Evolutionary conservation across 768 basidiomycete species (phyloP).

Genomic region (Gelatoporia subvermispora): DNA sequence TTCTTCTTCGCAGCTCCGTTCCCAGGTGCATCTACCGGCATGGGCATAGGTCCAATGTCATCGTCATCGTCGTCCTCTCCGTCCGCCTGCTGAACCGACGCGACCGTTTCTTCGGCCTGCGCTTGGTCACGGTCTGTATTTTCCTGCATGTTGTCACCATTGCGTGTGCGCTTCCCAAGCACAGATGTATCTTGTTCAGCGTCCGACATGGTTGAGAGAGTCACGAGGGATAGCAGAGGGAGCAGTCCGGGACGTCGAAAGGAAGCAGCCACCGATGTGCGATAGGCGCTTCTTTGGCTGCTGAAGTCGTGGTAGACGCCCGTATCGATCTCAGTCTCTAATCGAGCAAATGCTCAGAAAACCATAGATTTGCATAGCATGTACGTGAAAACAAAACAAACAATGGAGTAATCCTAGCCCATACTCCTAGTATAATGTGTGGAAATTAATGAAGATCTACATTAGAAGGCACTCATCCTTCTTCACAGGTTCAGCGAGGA

Average conservation of each 20-base stretch:
- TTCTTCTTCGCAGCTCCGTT: constrained; percentile 59
- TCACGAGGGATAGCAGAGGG: too few relatives aligned
- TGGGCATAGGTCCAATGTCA: constrained; percentile 88
- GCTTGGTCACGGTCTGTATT: constrained; percentile 1
- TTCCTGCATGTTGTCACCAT: constrained; percentile 6
- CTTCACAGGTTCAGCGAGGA: constrained; percentile 51
- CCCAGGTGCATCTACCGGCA: constrained; percentile 45
- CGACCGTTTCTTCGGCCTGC: constrained; percentile 8
- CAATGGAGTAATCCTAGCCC: too few relatives aligned
- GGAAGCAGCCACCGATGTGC: too few relatives aligned
- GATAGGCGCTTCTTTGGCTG: too few relatives aligned
- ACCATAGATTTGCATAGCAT: neutral
- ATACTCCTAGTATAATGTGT: too few relatives aligned
- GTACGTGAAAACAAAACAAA: neutral
- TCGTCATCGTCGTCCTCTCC: constrained; percentile 58
- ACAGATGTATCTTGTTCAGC: constrained; percentile 18
- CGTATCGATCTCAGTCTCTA: too few relatives aligned
- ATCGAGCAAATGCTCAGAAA: neutral
- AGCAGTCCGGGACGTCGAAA: too few relatives aligned
- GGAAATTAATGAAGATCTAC: constrained; percentile 4
- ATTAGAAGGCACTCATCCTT: constrained; percentile 42
- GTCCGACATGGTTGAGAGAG: constrained; percentile 15
- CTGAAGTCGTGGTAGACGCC: too few relatives aligned
- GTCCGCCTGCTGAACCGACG: constrained; percentile 10
- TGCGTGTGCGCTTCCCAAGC: constrained; percentile 21